phyloP scores from a whole-genome alignment of 2,329 filamentous ascomycete species.

The Knufia petricola region DNA sequence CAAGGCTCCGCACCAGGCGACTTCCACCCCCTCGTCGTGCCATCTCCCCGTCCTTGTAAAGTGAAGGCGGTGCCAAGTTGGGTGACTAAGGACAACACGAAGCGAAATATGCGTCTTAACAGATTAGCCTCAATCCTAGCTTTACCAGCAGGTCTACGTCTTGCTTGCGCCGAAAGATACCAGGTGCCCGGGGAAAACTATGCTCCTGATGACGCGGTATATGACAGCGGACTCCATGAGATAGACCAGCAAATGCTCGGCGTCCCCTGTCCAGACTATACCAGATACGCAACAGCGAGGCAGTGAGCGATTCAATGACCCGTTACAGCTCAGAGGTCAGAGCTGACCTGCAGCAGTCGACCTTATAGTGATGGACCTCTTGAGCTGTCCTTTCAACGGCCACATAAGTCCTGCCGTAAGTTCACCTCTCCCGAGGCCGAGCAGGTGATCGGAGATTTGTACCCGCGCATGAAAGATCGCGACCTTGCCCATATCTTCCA shows the following conservation, averaged over 20 bases:
- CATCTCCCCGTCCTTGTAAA: too few species aligned
- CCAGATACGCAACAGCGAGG: slow-evolving; percentile 24
- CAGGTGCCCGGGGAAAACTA: too few species aligned
- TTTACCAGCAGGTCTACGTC: slow-evolving; percentile 7
- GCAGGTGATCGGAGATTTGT: slow-evolving; percentile 74
- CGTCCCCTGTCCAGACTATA: slow-evolving; percentile 25
- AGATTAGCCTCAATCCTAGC: not conserved
- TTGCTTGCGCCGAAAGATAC: slow-evolving; percentile 3
- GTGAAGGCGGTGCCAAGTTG: too few species aligned
- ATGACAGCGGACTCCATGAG: slow-evolving; percentile 10
- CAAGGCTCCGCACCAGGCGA: too few species aligned
- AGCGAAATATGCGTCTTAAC: not conserved
- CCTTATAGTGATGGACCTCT: slow-evolving; percentile 74
- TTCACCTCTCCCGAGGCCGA: slow-evolving; percentile 84
- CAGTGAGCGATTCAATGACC: not conserved
- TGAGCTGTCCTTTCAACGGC: slow-evolving; percentile 75
- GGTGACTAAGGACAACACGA: too few species aligned
- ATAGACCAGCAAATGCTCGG: slow-evolving; percentile 14
- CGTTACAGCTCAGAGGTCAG: not conserved
- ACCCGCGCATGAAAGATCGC: slow-evolving; percentile 66
- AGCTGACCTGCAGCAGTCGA: slow-evolving; percentile 40
- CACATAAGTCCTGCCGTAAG: slow-evolving; percentile 70
- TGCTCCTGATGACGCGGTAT: slow-evolving; percentile 11
- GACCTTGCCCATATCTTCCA: slow-evolving; percentile 89
- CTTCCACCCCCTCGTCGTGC: too few species aligned